Evolutionary conservation across 768 basidiomycete genomes (phyloP).

Genomic region (Pleurotus salmoneostramineus): DNA sequence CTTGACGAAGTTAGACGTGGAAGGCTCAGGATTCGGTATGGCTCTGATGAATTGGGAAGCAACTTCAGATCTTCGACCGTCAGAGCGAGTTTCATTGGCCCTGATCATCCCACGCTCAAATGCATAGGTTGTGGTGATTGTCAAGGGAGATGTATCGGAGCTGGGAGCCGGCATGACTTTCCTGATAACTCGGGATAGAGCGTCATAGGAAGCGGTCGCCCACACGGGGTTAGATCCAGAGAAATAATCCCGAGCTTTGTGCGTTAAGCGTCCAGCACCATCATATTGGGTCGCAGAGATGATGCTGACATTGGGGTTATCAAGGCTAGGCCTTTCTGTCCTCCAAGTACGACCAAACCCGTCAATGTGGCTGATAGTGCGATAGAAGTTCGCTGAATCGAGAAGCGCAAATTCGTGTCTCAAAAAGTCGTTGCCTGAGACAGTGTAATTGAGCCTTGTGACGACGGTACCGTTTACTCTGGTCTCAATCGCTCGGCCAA

Average conservation of each 20-base stretch:
- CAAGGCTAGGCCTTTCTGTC: background rate
- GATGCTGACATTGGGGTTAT: background rate
- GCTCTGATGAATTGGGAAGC: background rate
- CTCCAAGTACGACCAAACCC: background rate
- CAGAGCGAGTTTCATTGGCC: background rate
- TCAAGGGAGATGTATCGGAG: background rate
- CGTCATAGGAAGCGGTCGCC: background rate
- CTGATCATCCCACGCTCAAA: background rate
- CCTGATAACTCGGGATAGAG: background rate
- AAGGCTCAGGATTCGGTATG: constrained; percentile 2
- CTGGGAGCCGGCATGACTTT: background rate
- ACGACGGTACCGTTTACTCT: background rate
- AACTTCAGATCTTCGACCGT: background rate
- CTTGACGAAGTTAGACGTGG: background rate
- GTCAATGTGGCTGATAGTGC: constrained; percentile 1
- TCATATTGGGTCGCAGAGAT: background rate
- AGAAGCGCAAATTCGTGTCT: background rate
- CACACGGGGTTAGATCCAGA: background rate
- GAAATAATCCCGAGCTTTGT: background rate
- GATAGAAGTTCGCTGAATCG: background rate
- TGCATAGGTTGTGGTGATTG: background rate
- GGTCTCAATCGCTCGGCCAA: background rate
- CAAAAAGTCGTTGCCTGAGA: background rate
- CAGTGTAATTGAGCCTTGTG: background rate
- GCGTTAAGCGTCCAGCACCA: constrained; percentile 3